A percentile compares a stretch with the other conserved stretches of the same genome.
Evolutionary conservation across 768 basidiomycete genomes (phyloP).

Genomic region (Lentinula aciculospora): DNA sequence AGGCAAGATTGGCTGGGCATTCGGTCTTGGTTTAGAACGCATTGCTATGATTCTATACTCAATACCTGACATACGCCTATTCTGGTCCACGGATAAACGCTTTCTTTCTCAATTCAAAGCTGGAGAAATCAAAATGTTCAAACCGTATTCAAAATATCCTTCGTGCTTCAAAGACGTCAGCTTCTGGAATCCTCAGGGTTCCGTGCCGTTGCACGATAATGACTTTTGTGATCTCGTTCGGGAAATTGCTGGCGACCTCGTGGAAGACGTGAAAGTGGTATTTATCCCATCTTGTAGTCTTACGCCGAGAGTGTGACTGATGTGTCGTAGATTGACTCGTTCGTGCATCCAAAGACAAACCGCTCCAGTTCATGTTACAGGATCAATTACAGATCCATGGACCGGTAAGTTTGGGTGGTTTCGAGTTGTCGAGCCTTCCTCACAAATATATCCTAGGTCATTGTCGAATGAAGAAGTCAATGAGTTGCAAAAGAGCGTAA

Average conservation of each 20-base stretch:
- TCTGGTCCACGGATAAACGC: conserved; percentile 89
- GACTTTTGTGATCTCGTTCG: conserved; percentile 95
- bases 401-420: conserved; percentile 48
- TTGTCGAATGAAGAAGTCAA: conserved; percentile 89
- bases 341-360: conserved; percentile 83
- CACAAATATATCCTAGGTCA: conserved; percentile 43
- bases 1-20: conserved; percentile 94
- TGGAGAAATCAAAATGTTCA: conserved; percentile 77
- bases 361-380: conserved; percentile 82
- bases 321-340: conserved; percentile 73
- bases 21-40: conserved; percentile 93
- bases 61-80: conserved; percentile 96
- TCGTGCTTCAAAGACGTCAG: conserved; percentile 91
- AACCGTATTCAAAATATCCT: conserved; percentile 90
- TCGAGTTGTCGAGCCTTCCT: neutral
- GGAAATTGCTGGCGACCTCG: conserved; percentile 88
- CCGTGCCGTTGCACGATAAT: conserved; percentile 73
- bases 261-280: conserved; percentile 86
- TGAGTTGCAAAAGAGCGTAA: conserved; percentile 61
- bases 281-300: neutral
- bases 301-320: conserved; percentile 9
- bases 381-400: conserved; percentile 95
- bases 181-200: conserved; percentile 76
- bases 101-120: conserved; percentile 84
- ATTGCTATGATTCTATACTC: conserved; percentile 97